Percentiles rank a stretch among this genome's conserved stretches.
phyloP scores from a whole-genome alignment of 2,329 filamentous ascomycete species.

The Fonsecaea monophora region DNA sequence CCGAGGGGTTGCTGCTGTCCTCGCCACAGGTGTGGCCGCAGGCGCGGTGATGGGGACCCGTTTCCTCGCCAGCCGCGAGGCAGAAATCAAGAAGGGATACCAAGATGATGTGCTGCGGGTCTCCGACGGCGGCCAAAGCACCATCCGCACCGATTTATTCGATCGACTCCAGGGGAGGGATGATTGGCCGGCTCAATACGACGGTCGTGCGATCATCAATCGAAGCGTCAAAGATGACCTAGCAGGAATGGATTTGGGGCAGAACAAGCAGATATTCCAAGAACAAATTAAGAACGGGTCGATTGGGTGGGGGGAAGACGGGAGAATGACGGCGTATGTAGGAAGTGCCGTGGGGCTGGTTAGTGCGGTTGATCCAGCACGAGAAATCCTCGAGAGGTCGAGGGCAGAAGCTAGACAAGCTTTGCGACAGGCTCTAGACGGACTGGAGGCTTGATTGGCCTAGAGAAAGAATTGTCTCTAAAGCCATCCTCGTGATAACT shows the following conservation, averaged over 20 bases:
- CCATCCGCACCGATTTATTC: constrained; percentile 59
- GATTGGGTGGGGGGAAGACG: constrained; percentile 18
- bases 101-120: constrained; percentile 55
- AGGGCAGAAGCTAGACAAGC: constrained; percentile 7
- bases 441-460: not conserved
- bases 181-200: constrained; percentile 64
- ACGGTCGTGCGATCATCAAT: constrained; percentile 64
- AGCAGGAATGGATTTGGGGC: constrained; percentile 10
- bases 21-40: constrained; percentile 56
- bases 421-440: constrained; percentile 6
- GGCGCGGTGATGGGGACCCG: constrained; percentile 69
- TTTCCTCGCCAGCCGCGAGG: constrained; percentile 62
- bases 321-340: constrained; percentile 22
- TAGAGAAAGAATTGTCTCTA: not conserved
- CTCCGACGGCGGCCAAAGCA: constrained; percentile 58
- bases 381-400: constrained; percentile 7
- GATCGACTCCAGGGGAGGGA: constrained; percentile 62
- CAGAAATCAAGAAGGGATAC: constrained; percentile 56
- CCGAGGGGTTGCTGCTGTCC: constrained; percentile 56
- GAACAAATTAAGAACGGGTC: constrained; percentile 14
- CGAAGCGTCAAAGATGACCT: constrained; percentile 48
- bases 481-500: not conserved
- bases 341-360: constrained; percentile 20
- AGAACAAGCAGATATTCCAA: constrained; percentile 17
- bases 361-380: constrained; percentile 5